Percentiles rank a stretch among this genome's conserved stretches.
Evolutionary conservation across 2,329 filamentous ascomycete genomes (phyloP).

Genomic region (Corinectria fuckeliana): DNA sequence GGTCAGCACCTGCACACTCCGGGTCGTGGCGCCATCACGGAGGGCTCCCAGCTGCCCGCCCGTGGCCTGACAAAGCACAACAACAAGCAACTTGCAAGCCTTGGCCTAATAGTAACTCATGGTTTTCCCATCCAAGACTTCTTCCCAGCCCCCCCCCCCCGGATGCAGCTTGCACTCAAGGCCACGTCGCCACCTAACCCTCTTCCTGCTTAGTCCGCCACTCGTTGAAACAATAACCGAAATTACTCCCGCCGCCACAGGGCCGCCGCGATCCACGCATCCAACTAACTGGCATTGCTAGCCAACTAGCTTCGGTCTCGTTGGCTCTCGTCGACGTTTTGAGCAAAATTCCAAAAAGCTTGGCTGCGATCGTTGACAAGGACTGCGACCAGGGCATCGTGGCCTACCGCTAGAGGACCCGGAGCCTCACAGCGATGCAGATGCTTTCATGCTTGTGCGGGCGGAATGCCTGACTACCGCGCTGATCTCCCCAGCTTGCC

Average conservation of each 20-base stretch:
- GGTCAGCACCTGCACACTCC: neutral
- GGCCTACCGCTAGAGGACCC: conserved; percentile 14
- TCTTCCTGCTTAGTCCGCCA: conserved; percentile 27
- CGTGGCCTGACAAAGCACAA: conserved; percentile 13
- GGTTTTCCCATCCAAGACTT: conserved; percentile 15
- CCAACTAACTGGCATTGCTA: no score
- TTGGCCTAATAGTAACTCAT: conserved; percentile 8
- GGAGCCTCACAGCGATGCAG: neutral
- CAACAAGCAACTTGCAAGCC: neutral
- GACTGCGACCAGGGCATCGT: conserved; percentile 7
- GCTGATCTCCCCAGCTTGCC: conserved; percentile 1
- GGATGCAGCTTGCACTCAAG: conserved; percentile 14
- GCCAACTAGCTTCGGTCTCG: conserved; percentile 1
- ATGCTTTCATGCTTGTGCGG: neutral
- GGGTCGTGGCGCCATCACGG: conserved; percentile 3
- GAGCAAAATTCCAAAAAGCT: conserved; percentile 20
- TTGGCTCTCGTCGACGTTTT: conserved; percentile 10
- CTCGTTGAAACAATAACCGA: conserved; percentile 43
- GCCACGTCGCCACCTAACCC: conserved; percentile 39
- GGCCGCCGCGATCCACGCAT: conserved; percentile 24
- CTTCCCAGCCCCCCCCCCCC: conserved; percentile 24
- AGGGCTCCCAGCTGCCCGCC: conserved; percentile 3
- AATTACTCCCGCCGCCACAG: conserved; percentile 45
- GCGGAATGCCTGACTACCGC: conserved; percentile 4
- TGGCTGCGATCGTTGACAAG: conserved; percentile 17